Evolutionary conservation across 768 basidiomycete species (phyloP), one percentile per base, ranked within the genome.

Genomic region (Russula dissimulans): DNA sequence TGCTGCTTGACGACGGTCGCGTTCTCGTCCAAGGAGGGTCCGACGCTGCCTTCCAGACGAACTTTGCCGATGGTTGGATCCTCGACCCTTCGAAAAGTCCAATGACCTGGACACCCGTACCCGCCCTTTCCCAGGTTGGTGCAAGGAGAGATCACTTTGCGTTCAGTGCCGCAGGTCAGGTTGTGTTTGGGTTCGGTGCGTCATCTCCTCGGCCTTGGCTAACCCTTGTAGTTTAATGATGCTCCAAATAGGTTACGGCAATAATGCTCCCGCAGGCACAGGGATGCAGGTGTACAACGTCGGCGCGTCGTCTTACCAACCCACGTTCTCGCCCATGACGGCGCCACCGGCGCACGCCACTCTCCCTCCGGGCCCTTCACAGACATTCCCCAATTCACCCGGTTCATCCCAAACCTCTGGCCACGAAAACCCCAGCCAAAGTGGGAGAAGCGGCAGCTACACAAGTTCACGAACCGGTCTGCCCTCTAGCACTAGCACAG

Each of bases 11-110:
- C 22, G 77, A 76, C 41, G 79, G 78, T 39, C 79, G 78, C 49
- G 73, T 91, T 22, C 71, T 93, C 57, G 82, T 95, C 15, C 88
- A 91, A 22, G 93, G 93, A 5, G 93, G 93, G 6, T 78, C 81
- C 32, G 83, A 89, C 67, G 80, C 78, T 4, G 67, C 59, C 2
- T 64, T 73, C 52, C 79, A 84, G 66, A 75, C 66, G 4, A 79
- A 78, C n/a, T 79, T 77, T 57, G 74, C 70, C 41, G 86, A 87
- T 71, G 93, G 91, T 15, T 87, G 83, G 84, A 77, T 86, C 56
- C 78, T 87, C 39, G 82, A 86, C 68, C 80, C 81, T 3, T 73
- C 74, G 10, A 73, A 76, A 66, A 76, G 67, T 57, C 81, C 84
- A 3, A 81, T 84, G 76, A 73, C 74, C 2, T 91, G 89, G 90